A percentile compares a stretch with the other conserved stretches of the same genome.
phyloP scores from a whole-genome alignment of 345 rosid species.

The Cochlearia excelsa region DNA sequence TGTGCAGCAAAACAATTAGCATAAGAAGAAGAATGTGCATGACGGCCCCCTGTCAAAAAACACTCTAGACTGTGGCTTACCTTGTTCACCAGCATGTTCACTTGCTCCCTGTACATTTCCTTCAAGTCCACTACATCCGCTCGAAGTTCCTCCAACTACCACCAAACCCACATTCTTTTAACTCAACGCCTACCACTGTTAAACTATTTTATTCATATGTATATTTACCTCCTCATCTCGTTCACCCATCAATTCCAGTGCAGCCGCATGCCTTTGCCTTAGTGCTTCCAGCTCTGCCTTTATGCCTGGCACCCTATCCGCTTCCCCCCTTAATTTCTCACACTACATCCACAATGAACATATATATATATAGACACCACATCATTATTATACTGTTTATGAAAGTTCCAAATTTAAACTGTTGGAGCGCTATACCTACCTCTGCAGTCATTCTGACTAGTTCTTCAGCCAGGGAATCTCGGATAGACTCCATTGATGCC shows the following conservation, averaged over 20 bases:
- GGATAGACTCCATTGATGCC: slow-evolving; percentile 93
- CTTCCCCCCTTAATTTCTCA: slow-evolving; percentile 78
- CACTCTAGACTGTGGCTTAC: slow-evolving; percentile 35
- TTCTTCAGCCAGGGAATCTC: slow-evolving; percentile 98
- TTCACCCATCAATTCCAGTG: slow-evolving; percentile 98
- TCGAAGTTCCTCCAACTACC: slow-evolving; percentile 96
- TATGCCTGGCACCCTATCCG: slow-evolving; percentile 67
- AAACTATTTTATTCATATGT: neutral
- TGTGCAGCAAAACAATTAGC: slow-evolving; percentile 21
- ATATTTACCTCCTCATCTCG: slow-evolving; percentile 92
- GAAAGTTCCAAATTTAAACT: slow-evolving; percentile 6
- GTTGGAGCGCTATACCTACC: slow-evolving; percentile 37
- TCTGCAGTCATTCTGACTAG: slow-evolving; percentile 92
- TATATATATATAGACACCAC: slow-evolving; percentile 9
- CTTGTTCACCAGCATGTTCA: slow-evolving; percentile 95
- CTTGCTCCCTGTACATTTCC: slow-evolving; percentile 99
- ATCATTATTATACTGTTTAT: neutral
- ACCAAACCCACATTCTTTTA: slow-evolving; percentile 28
- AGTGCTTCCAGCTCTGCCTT: slow-evolving; percentile 91
- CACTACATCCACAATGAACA: slow-evolving; percentile 52
- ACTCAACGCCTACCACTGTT: slow-evolving; percentile 16
- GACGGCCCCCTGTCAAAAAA: neutral
- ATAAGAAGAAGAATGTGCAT: slow-evolving; percentile 8
- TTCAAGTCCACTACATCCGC: slow-evolving; percentile 94
- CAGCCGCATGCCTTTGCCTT: slow-evolving; percentile 92